phyloP scores from a whole-genome alignment of 2,329 filamentous ascomycete species.

The Beauveria brongniartii region DNA sequence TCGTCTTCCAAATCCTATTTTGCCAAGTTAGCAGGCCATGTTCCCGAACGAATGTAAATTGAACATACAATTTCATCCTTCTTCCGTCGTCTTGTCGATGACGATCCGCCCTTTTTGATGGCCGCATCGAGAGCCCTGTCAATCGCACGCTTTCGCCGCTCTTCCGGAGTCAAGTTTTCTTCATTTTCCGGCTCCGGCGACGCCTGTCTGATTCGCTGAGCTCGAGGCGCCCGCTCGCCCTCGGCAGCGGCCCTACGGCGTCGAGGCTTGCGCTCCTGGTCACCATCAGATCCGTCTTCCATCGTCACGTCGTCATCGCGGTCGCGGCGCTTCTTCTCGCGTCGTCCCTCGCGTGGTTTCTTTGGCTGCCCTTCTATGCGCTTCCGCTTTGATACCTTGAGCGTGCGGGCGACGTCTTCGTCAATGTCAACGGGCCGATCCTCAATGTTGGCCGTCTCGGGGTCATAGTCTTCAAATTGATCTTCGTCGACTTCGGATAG shows the following conservation, averaged over 20 bases:
- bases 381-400: slow-evolving; percentile 59
- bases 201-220: slow-evolving; percentile 34
- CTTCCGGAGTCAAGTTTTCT: slow-evolving; percentile 72
- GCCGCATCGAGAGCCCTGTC: slow-evolving; percentile 84
- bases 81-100: slow-evolving; percentile 65
- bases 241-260: slow-evolving; percentile 38
- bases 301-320: slow-evolving; percentile 39
- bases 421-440: slow-evolving; percentile 59
- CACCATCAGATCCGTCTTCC: slow-evolving; percentile 40
- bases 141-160: slow-evolving; percentile 74
- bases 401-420: slow-evolving; percentile 53
- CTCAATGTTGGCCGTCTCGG: slow-evolving; percentile 53
- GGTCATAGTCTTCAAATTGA: slow-evolving; percentile 63
- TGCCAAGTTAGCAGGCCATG: slow-evolving; percentile 16
- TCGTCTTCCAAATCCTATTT: slow-evolving; percentile 76
- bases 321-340: slow-evolving; percentile 55
- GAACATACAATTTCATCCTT: slow-evolving; percentile 75
- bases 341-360: slow-evolving; percentile 67
- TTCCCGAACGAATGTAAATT: background rate
- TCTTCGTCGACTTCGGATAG: slow-evolving; percentile 63
- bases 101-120: slow-evolving; percentile 57
- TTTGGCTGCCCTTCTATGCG: slow-evolving; percentile 57
- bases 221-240: slow-evolving; percentile 42
- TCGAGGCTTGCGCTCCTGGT: slow-evolving; percentile 34
- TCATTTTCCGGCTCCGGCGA: slow-evolving; percentile 61